Conservation (phyloP, 192 early-diverging fungal genomes). For the Entomortierella beljakovae region DNA sequence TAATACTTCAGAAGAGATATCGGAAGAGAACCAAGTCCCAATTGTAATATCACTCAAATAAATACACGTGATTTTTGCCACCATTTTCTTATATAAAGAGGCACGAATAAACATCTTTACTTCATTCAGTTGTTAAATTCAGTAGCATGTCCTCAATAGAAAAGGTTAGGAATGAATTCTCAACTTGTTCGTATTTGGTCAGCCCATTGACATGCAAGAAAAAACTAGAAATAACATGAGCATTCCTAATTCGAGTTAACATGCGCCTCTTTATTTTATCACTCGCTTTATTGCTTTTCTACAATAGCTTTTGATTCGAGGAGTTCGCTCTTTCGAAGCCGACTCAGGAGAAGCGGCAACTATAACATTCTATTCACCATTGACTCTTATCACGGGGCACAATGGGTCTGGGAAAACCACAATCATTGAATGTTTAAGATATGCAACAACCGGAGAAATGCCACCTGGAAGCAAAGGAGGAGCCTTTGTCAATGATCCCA, state of each 20-base stretch:
- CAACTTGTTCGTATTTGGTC: no score
- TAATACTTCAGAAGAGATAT: background rate
- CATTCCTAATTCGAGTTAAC: no score
- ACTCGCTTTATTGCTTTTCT: background rate
- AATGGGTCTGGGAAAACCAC: slow-evolving; percentile 99
- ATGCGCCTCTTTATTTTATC: no score
- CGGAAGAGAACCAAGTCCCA: background rate
- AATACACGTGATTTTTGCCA: slow-evolving; percentile 28
- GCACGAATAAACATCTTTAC: background rate
- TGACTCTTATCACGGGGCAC: slow-evolving; percentile 95
- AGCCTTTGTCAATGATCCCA: slow-evolving; percentile 96
- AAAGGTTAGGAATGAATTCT: slow-evolving; percentile 15
- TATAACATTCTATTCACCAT: slow-evolving; percentile 89
- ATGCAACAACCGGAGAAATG: slow-evolving; percentile 90
- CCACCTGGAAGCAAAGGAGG: slow-evolving; percentile 91
- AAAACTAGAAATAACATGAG: background rate
- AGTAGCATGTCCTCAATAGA: slow-evolving; percentile 44
- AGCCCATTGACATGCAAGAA: no score
- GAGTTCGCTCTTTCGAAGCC: slow-evolving; percentile 93
- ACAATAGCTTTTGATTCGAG: slow-evolving; percentile 75
- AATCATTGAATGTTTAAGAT: slow-evolving; percentile 97
- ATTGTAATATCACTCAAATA: slow-evolving; percentile 12
- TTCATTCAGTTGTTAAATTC: background rate
- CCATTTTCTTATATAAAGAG: slow-evolving; percentile 11
- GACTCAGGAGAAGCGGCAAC: slow-evolving; percentile 65